A percentile compares a stretch with the other conserved stretches of the same genome.
Conservation (phyloP, 345 rosid species). For the Excoecaria cochinchinensis region DNA sequence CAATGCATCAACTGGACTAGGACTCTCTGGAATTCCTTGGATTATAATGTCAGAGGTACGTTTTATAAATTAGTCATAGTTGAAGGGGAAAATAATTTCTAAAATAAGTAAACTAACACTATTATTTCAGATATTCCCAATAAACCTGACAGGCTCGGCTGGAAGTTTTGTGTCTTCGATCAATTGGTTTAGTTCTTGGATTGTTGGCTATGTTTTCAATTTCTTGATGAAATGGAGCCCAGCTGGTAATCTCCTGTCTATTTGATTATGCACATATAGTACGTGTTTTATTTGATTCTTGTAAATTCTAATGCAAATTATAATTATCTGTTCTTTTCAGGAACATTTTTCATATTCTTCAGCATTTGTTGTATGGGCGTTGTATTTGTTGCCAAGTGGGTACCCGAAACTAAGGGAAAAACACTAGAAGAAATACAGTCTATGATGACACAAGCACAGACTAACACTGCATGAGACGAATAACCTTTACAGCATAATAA, state of each 20-base stretch:
- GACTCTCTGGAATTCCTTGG: slow-evolving; percentile 69
- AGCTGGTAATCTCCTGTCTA: slow-evolving; percentile 23
- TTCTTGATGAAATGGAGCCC: slow-evolving; percentile 55
- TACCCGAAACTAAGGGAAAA: slow-evolving; percentile 76
- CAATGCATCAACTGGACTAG: slow-evolving; percentile 45
- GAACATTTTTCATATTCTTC: slow-evolving; percentile 66
- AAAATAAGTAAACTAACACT: background rate
- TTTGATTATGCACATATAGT: background rate
- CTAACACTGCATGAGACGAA: no score
- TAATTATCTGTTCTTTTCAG: slow-evolving; percentile 23
- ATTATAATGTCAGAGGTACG: slow-evolving; percentile 64
- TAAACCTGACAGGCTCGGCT: slow-evolving; percentile 74
- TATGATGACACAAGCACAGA: slow-evolving; percentile 24
- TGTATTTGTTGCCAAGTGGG: slow-evolving; percentile 57
- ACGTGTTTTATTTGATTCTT: background rate
- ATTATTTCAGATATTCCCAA: slow-evolving; percentile 62
- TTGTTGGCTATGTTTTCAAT: slow-evolving; percentile 60
- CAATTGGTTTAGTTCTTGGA: slow-evolving; percentile 81
- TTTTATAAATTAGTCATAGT: no score
- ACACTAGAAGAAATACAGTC: slow-evolving; percentile 78
- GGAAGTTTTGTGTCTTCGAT: slow-evolving; percentile 76
- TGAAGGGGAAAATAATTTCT: background rate
- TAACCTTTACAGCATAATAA: no score
- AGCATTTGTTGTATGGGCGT: slow-evolving; percentile 53
- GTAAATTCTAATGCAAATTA: background rate